A percentile compares a stretch with the other conserved stretches of the same genome.
phyloP scores from a whole-genome alignment of 306 rosid genomes.

The Prunus mongolica region DNA sequence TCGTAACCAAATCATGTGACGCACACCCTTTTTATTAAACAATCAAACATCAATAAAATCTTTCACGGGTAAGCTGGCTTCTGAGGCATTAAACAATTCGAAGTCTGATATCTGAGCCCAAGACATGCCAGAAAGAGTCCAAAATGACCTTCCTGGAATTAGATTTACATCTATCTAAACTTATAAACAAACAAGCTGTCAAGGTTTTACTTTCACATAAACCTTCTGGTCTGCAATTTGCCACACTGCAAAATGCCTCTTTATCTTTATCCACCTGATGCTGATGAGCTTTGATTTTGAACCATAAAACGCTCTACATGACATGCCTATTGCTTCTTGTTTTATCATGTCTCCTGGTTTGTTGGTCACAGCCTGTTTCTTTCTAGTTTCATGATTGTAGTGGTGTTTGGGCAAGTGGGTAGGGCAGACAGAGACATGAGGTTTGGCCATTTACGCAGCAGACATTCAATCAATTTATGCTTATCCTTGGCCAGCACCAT shows the following conservation, averaged over 20 bases:
- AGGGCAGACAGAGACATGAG: conserved; percentile 9
- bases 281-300: neutral
- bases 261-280: neutral
- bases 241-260: neutral
- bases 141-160: neutral
- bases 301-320: neutral
- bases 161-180: neutral
- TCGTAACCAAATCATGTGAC: neutral
- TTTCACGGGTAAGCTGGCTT: neutral
- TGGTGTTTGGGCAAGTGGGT: conserved; percentile 4
- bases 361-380: conserved; percentile 17
- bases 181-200: neutral
- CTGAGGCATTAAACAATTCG: neutral
- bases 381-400: neutral
- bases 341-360: conserved; percentile 13
- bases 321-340: neutral
- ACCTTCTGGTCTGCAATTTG: conserved; percentile 1
- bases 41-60: neutral
- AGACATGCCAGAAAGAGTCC: neutral
- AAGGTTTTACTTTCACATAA: neutral
- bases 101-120: neutral
- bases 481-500: conserved; percentile 23
- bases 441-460: conserved; percentile 15
- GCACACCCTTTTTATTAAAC: neutral
- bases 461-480: conserved; percentile 2